These are phyloP conservation scores for Candida neerlandica DNA, from an alignment of 1,139 yeast genomes.

Conservation along the genomic window DNA sequence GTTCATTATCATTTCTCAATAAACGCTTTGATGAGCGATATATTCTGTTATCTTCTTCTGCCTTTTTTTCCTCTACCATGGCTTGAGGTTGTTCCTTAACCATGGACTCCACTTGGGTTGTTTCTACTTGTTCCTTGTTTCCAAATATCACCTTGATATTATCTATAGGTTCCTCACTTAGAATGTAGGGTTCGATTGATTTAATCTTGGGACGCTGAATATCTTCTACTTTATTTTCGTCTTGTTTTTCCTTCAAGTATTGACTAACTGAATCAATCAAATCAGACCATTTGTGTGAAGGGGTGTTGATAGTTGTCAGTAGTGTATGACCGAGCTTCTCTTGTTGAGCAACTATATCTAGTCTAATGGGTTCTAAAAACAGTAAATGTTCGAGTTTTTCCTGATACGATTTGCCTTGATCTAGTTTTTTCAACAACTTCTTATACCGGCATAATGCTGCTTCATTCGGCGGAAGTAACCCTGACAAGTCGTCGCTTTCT, in stretches of 20 bases:
- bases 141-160: constrained; percentile 26
- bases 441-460: not conserved
- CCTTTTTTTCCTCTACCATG: constrained; percentile 11
- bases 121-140: constrained; percentile 11
- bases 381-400: constrained; percentile 13
- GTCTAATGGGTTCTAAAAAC: constrained; percentile 32
- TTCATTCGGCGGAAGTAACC: constrained; percentile 33
- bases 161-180: constrained; percentile 52
- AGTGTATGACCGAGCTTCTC: constrained; percentile 18
- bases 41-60: constrained; percentile 24
- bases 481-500: constrained; percentile 49
- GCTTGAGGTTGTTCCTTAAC: not conserved
- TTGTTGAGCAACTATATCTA: constrained; percentile 26
- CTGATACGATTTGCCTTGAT: not conserved
- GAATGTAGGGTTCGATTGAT: constrained; percentile 51
- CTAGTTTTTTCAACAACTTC: not conserved
- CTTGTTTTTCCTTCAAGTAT: constrained; percentile 31
- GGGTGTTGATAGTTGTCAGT: constrained; percentile 16
- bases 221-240: constrained; percentile 35
- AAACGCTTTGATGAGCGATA: constrained; percentile 46
- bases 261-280: constrained; percentile 28
- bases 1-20: constrained; percentile 26
- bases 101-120: not conserved
- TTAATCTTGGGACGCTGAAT: constrained; percentile 38
- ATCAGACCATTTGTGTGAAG: constrained; percentile 27